A percentile compares a stretch with the other conserved stretches of the same genome.
Evolutionary conservation across 2,329 filamentous ascomycete genomes (phyloP).

Genomic region (Byssochlamys sp.): DNA sequence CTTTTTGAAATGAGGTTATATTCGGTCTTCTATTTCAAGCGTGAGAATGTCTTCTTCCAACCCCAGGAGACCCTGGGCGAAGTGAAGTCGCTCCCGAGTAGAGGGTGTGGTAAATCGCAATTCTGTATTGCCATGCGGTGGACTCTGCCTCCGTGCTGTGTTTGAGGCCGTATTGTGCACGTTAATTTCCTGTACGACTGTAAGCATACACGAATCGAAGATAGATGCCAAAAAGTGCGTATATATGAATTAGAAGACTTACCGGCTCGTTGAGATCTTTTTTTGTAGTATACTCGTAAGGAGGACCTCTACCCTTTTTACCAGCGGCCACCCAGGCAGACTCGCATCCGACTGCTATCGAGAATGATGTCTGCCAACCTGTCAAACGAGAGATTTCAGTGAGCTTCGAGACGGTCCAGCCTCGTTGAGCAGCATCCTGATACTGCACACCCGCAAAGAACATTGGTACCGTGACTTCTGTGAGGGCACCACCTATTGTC

Average conservation of each 20-base stretch:
- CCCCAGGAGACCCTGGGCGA: conserved; percentile 67
- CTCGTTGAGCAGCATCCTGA: conserved; percentile 59
- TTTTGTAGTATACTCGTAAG: conserved; percentile 48
- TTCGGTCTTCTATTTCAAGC: conserved; percentile 43
- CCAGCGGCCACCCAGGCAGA: conserved; percentile 70
- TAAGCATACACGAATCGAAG: neutral
- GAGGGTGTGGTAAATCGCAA: conserved; percentile 52
- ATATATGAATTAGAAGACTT: conserved; percentile 12
- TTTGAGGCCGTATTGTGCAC: neutral
- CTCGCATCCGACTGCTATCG: conserved; percentile 78
- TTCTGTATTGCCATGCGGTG: conserved; percentile 27
- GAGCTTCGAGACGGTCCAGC: conserved; percentile 66
- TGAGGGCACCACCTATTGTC: conserved; percentile 66
- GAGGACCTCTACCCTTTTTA: conserved; percentile 63
- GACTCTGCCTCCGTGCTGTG: neutral
- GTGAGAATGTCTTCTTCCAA: conserved; percentile 66
- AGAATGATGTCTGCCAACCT: conserved; percentile 74
- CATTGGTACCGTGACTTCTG: conserved; percentile 69
- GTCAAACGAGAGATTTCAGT: conserved; percentile 68
- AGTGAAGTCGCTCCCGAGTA: conserved; percentile 56
- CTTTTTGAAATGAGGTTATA: neutral
- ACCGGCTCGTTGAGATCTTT: conserved; percentile 12
- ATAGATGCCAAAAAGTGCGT: neutral
- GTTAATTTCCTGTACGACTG: neutral
- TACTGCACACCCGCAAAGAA: conserved; percentile 84